Evolutionary conservation across 805 yeast species (phyloP), one percentile per base, ranked within the genome.

Genomic region (Nakazawaea ernobii): DNA sequence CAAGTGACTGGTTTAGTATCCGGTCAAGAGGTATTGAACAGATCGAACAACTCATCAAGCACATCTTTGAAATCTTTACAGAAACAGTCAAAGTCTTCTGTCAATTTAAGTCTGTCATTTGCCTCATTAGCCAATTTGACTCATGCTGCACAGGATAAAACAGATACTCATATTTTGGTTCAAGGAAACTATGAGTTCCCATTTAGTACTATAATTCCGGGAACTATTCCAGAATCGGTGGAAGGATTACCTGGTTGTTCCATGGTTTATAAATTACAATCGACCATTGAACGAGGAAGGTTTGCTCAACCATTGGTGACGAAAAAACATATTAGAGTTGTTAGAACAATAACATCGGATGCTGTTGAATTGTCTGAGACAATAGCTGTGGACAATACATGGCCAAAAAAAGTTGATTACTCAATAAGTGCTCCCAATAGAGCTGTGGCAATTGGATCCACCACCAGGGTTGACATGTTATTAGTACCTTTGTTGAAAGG

Each of bases 361-460:
- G 77, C 95, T 1, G 77, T 86, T 3, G 98, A 94, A 57, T 70
- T 90, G 24, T 76, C 95, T 0, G 97, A 92, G 63, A 88, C 98
- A 0, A 86, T 91, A 56, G 87, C 95, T 0, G 95, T 92, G 30
- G 96, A 90, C 59, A 92, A 92, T 61, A 83, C 91, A 1, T 92
- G 98, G 98, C 97, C 98, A 2, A 71, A 81, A 40, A 94, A 94
- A 61, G 88, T 92, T 30, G 97, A 92, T 59, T 92, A 92, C 62
- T 77, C 89, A 2, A 80, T 94, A 50, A 84, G 87, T 45, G 82
- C 87, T 6, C 97, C 98, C 0, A 74, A 88, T 26, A 84, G 87
- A 58, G 96, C 97, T 0, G 77, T 89, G 24, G 95, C 98, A 0
- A 82, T 94, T 38, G 99, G 99, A 1, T 82, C 96, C 0, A 68